A percentile compares a stretch with the other conserved stretches of the same genome.
Evolutionary conservation across 2,329 filamentous ascomycete genomes (phyloP).

Genomic region (Hypoxylon sp.): DNA sequence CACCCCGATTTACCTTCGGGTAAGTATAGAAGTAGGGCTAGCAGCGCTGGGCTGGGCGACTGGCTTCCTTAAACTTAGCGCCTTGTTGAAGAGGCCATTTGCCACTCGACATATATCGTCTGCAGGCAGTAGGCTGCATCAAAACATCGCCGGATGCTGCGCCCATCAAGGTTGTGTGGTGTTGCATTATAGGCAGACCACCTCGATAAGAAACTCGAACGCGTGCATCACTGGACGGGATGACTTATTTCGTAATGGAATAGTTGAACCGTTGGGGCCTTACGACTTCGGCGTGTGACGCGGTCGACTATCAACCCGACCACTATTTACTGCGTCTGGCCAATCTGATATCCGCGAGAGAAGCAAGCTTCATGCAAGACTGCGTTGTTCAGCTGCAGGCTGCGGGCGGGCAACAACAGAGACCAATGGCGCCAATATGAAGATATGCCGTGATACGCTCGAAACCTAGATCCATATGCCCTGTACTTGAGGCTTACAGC

Average conservation of each 20-base stretch:
- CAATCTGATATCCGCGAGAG: constrained; percentile 25
- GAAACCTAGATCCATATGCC: constrained; percentile 2
- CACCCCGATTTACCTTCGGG: neutral
- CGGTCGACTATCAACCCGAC: neutral
- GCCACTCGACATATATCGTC: neutral
- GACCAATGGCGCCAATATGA: constrained; percentile 22
- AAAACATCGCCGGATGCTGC: constrained; percentile 1
- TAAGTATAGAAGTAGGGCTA: neutral
- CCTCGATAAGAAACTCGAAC: constrained; percentile 15
- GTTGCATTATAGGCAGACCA: constrained; percentile 19
- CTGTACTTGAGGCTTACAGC: constrained; percentile 19
- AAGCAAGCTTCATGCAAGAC: constrained; percentile 33
- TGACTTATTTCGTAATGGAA: neutral
- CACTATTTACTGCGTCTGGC: constrained; percentile 9
- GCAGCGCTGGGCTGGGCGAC: neutral
- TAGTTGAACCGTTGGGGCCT: constrained; percentile 1
- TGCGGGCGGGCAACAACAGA: constrained; percentile 19
- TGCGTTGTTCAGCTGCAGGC: constrained; percentile 43
- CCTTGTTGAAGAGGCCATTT: neutral
- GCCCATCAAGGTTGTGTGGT: constrained; percentile 22
- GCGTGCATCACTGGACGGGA: neutral
- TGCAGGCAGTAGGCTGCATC: neutral
- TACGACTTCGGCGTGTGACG: neutral
- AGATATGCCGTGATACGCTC: constrained; percentile 18
- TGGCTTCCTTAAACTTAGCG: neutral